phyloP scores from a whole-genome alignment of 768 basidiomycete species.

The Cystobasidium tubakii region DNA sequence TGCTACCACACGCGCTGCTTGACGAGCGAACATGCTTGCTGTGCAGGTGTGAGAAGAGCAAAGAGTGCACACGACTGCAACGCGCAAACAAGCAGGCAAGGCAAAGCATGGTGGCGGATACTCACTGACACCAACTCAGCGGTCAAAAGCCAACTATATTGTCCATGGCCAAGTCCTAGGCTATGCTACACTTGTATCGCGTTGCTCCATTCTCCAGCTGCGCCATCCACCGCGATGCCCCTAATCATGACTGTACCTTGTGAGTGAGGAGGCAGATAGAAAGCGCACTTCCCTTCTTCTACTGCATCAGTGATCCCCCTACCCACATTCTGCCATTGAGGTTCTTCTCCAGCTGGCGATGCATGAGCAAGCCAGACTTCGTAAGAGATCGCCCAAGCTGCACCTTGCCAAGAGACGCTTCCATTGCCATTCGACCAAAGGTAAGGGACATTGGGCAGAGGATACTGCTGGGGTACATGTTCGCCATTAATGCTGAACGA shows the following conservation, averaged over 20 bases:
- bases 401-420: conserved; percentile 35
- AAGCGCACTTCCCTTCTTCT: conserved; percentile 17
- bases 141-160: neutral
- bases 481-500: conserved; percentile 27
- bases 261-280: conserved; percentile 24
- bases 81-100: neutral
- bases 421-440: conserved; percentile 13
- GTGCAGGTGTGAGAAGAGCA: neutral
- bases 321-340: conserved; percentile 17
- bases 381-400: conserved; percentile 38
- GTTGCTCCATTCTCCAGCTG: conserved; percentile 25
- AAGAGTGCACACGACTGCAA: neutral
- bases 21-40: neutral
- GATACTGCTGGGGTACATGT: neutral
- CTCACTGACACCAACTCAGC: too few relatives aligned
- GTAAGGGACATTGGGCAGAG: conserved; percentile 10
- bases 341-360: neutral
- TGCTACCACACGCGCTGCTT: conserved; percentile 3
- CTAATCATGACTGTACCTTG: conserved; percentile 20
- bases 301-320: conserved; percentile 16
- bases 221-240: conserved; percentile 19
- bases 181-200: conserved; percentile 21
- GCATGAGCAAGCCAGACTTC: conserved; percentile 33
- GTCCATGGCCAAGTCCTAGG: neutral
- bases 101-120: neutral